These are phyloP conservation scores for Jamesozyma rosinii DNA, from an alignment of 805 yeast genomes.

Conservation along the genomic window DNA sequence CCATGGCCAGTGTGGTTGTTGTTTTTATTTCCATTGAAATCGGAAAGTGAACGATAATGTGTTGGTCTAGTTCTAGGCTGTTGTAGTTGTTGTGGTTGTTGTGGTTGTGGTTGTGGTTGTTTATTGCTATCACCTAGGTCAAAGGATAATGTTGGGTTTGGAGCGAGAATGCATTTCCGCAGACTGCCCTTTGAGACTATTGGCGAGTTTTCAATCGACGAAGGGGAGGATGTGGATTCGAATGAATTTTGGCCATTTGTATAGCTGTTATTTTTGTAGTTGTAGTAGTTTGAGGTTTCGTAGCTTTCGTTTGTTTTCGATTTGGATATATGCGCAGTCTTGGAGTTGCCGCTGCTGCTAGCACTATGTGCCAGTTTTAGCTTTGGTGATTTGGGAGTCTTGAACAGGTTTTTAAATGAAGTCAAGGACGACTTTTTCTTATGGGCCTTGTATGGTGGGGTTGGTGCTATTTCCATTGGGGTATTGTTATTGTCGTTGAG, in stretches of 20 bases:
- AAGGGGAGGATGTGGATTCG: neutral
- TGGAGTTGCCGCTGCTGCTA: neutral
- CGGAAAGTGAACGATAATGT: conserved; percentile 6
- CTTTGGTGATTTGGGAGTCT: conserved; percentile 20
- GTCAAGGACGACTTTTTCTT: conserved; percentile 24
- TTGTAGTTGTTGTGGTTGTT: neutral
- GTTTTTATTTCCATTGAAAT: neutral
- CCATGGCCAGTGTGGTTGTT: neutral
- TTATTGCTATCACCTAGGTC: conserved; percentile 1
- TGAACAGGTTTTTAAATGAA: conserved; percentile 26
- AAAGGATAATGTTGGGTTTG: conserved; percentile 13
- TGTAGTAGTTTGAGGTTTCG: neutral
- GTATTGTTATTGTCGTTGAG: neutral
- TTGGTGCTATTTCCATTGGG: conserved; percentile 4
- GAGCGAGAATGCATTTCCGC: conserved; percentile 12
- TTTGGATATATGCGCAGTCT: neutral
- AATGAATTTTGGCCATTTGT: neutral
- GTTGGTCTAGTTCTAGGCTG: neutral
- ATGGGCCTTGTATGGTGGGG: conserved; percentile 14
- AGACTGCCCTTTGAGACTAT: conserved; percentile 1
- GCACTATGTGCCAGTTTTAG: neutral
- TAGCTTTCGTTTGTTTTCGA: neutral
- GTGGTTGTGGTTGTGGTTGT: neutral
- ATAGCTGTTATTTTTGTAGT: neutral
- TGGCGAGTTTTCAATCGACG: conserved; percentile 5